Evolutionary conservation across 306 rosid genomes (phyloP).

Genomic region (Quercus cerris): DNA sequence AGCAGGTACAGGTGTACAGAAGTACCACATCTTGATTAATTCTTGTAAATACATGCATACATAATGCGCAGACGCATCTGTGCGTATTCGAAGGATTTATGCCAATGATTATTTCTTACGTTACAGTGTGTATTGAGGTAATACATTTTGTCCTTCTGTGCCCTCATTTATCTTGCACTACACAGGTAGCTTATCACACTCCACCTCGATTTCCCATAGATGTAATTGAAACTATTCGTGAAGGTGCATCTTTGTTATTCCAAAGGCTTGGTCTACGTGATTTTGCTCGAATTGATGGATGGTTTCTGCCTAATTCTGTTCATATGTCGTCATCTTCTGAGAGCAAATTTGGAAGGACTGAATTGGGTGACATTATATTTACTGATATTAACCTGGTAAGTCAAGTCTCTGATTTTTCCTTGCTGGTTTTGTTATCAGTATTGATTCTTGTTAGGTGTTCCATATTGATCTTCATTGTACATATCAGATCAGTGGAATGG

Average conservation of each 20-base stretch:
- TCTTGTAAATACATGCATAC: neutral
- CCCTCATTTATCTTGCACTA: conserved; percentile 10
- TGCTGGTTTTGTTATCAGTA: conserved; percentile 13
- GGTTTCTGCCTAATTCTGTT: conserved; percentile 75
- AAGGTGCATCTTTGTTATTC: conserved; percentile 85
- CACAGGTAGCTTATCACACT: conserved; percentile 91
- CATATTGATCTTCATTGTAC: conserved; percentile 17
- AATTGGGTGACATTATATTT: conserved; percentile 66
- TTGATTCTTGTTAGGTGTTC: conserved; percentile 16
- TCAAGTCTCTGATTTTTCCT: conserved; percentile 10
- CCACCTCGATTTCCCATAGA: conserved; percentile 87
- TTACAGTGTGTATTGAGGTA: neutral
- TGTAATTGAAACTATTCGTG: conserved; percentile 66
- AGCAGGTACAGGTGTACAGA: conserved; percentile 58
- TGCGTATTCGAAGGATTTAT: neutral
- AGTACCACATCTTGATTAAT: neutral
- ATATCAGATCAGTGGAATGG: conserved; percentile 95
- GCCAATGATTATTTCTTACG: conserved; percentile 4
- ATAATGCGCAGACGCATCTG: neutral
- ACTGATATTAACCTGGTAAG: conserved; percentile 95
- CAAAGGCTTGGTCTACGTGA: conserved; percentile 61
- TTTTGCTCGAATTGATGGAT: conserved; percentile 96
- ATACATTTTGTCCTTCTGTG: neutral
- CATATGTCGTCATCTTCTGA: conserved; percentile 39
- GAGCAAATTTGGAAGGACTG: conserved; percentile 60